A percentile compares a stretch with the other conserved stretches of the same genome.
Conservation (phyloP, 225 moss, liverwort and hornwort genomes). For the Lunularia cruciata region DNA sequence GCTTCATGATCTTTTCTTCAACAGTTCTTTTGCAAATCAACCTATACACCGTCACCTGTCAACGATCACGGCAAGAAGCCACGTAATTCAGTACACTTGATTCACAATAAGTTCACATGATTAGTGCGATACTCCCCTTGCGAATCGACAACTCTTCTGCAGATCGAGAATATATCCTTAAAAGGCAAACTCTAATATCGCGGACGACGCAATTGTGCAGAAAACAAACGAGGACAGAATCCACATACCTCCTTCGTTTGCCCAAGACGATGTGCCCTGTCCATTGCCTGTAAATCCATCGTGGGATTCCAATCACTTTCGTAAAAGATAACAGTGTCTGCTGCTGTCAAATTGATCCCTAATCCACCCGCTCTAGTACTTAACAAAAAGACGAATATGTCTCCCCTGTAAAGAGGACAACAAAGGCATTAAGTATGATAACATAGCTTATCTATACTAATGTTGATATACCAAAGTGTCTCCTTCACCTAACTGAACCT, state of each 20-base stretch:
- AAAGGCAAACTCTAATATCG: too few relatives aligned
- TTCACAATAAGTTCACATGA: neutral
- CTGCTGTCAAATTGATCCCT: constrained; percentile 88
- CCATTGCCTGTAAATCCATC: constrained; percentile 96
- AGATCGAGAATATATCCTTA: too few relatives aligned
- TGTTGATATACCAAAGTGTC: too few relatives aligned
- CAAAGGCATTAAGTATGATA: too few relatives aligned
- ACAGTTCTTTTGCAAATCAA: constrained; percentile 95
- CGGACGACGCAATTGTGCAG: too few relatives aligned
- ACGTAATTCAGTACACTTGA: neutral
- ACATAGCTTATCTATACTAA: too few relatives aligned
- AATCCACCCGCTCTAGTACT: constrained; percentile 93
- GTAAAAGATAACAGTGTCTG: constrained; percentile 88
- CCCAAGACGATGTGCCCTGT: constrained; percentile 92
- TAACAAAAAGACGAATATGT: constrained; percentile 87
- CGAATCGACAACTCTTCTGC: too few relatives aligned
- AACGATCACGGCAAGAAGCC: constrained; percentile 2
- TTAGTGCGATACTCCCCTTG: too few relatives aligned
- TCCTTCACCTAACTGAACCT: too few relatives aligned
- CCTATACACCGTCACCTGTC: constrained; percentile 89
- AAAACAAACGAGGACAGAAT: neutral
- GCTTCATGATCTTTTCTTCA: constrained; percentile 90
- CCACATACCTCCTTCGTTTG: constrained; percentile 82
- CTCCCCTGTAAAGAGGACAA: constrained; percentile 66
- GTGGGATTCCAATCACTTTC: constrained; percentile 98